phyloP scores from a whole-genome alignment of 164 flowering plant genomes.

The Stephania yunnanensis region DNA sequence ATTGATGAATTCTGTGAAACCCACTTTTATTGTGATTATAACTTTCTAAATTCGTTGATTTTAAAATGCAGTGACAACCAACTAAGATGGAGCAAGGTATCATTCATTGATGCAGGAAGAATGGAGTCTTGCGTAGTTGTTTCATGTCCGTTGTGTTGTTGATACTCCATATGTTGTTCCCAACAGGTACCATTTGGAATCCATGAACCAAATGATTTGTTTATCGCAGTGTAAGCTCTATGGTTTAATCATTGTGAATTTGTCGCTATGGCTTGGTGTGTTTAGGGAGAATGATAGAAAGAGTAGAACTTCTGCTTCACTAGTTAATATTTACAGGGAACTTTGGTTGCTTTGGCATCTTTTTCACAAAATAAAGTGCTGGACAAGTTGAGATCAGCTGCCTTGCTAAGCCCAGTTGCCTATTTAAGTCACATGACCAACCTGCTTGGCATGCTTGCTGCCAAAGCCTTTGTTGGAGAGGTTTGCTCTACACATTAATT shows the following conservation, averaged over 20 bases:
- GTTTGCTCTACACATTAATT: conserved; percentile 20
- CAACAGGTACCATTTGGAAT: conserved; percentile 43
- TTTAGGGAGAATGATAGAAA: too few species aligned
- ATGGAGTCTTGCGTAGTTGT: conserved; percentile 91
- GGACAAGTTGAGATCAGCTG: conserved; percentile 67
- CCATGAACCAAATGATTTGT: neutral
- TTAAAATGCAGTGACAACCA: too few species aligned
- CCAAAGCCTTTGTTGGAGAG: conserved; percentile 65
- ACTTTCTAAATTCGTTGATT: too few species aligned
- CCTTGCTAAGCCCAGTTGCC: conserved; percentile 73
- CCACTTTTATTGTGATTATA: too few species aligned
- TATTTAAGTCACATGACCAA: conserved; percentile 84
- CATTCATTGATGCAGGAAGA: conserved; percentile 61
- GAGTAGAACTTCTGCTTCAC: too few species aligned
- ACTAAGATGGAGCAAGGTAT: too few species aligned
- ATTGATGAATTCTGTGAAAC: too few species aligned
- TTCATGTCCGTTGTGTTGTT: conserved; percentile 64
- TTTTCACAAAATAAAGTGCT: conserved; percentile 57
- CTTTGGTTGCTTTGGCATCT: conserved; percentile 72
- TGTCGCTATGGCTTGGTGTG: too few species aligned
- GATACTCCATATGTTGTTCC: conserved; percentile 96
- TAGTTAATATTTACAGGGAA: conserved; percentile 45
- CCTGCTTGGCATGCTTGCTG: conserved; percentile 51
- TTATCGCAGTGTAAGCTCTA: too few species aligned
- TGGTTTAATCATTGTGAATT: too few species aligned